Percentiles rank a stretch among this genome's conserved stretches.
These are phyloP conservation scores for Madurella fahalii DNA, from an alignment of 2,329 filamentous ascomycete species.

Conservation along the genomic window DNA sequence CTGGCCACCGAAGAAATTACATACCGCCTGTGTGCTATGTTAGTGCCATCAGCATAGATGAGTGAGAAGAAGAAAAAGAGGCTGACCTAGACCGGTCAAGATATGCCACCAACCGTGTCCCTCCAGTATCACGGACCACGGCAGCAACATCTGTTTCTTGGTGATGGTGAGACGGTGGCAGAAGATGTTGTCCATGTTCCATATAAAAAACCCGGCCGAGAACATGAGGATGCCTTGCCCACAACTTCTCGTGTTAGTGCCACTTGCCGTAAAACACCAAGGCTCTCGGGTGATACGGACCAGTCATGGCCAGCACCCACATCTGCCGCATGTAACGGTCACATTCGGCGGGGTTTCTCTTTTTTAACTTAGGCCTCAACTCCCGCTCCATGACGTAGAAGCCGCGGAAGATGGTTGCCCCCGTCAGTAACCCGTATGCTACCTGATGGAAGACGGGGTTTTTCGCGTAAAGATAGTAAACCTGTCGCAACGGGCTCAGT, in stretches of 20 bases:
- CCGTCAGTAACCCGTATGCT: constrained; percentile 69
- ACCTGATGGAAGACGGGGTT: constrained; percentile 80
- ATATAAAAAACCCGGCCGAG: constrained; percentile 69
- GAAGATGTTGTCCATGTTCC: constrained; percentile 75
- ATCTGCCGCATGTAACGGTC: constrained; percentile 52
- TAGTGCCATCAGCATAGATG: constrained; percentile 11
- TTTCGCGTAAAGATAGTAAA: constrained; percentile 71
- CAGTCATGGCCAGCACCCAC: constrained; percentile 68
- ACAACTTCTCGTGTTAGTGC: neutral
- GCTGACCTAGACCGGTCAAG: constrained; percentile 68
- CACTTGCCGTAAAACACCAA: neutral
- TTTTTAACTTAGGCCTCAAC: constrained; percentile 44
- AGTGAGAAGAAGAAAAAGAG: neutral
- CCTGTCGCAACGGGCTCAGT: constrained; percentile 25
- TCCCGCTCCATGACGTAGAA: constrained; percentile 67
- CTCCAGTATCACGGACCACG: constrained; percentile 71
- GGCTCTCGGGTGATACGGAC: constrained; percentile 28
- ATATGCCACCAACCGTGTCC: constrained; percentile 64
- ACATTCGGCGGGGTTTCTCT: constrained; percentile 48
- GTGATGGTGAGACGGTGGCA: constrained; percentile 62
- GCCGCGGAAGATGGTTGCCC: constrained; percentile 64
- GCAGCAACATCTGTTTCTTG: constrained; percentile 66
- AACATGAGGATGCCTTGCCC: constrained; percentile 62
- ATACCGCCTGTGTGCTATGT: constrained; percentile 27
- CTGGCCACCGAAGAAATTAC: constrained; percentile 2